Base-by-base conservation (phyloP, 495 filamentous ascomycete genomes). In the Hypomontagnella submonticulosa region DNA sequence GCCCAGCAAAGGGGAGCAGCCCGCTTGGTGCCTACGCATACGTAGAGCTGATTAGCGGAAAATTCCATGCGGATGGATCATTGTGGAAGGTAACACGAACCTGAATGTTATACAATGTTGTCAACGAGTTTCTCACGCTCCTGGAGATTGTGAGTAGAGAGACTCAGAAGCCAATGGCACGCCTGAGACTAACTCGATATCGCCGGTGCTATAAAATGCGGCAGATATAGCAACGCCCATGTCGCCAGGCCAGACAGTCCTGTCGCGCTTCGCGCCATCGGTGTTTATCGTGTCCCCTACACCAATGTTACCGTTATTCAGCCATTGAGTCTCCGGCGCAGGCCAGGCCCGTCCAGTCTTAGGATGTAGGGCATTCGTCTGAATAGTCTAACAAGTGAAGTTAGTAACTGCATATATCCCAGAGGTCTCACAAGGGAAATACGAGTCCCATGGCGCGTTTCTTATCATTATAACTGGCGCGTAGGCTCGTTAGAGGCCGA, bases 141-240 rank as follows among this genome's bases (percentile, higher is more conserved):
- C 73, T 74, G 43, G 18, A 56, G 16, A 49, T 2, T 10, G 10
- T 69, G 34, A 67, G 59, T 30, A 51, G 41, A 11, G 18, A 32
- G 1, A 40, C 16, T 23, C 6, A 12, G 43, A 16, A 50, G 16
- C 2, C 10, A 15, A 8, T 48, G 36, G 40, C 23, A 46, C 46
- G 40, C 9, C 3, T 13, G 3, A 7, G 16, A 64, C 66, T 64
- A 30, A 69, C 73, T 85, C 81, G 15, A 87, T 66, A 72, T 88
- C 85, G 0, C 86, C 86, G 34, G 83, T 79, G 52, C 83, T 87
- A 8, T 87, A 84, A 47, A 86, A 85, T 0, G 81, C 77, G 4
- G 82, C 77, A 0, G 83, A 80, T 19, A 85, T 80, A 4, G 84
- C 85, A 20, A 87, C 81, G 1, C 84, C 85, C 85, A 88, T 88